Evolutionary conservation across 1,139 yeast species (phyloP), one percentile per base, ranked within the genome.

Genomic region (Candida smagusa): DNA sequence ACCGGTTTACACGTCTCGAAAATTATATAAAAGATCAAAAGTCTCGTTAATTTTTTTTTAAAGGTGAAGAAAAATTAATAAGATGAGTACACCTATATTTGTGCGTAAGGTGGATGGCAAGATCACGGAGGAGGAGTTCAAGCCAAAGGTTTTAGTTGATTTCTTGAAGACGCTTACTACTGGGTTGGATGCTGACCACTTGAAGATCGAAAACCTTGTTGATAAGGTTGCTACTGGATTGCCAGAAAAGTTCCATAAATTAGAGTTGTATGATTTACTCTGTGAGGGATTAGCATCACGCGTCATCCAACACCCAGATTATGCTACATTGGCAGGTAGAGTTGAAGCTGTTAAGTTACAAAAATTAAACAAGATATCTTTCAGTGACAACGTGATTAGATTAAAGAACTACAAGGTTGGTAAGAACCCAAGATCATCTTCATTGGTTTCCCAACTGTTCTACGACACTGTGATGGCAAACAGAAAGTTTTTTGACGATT

Each of bases 281-380:
- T 63, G 76, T 2, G 81, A 76, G 47, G 58, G 62, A 5, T 47
- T 69, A 24, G 81, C 81, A 1, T 58, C 74, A 2, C 55, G 67
- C 46, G 65, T 70, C 1, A 67, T 72, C 2, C 51, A 52, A 30
- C 77, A 75, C 47, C 77, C 77, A 4, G 75, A 73, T 41, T 70
- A 67, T 45, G 58, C 79, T 1, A 37, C 58, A 4, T 52, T 77
- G 32, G 81, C 80, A 0, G 77, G 80, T 0, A 54, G 78, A 40
- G 54, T 76, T 1, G 66, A 67, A 34, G 65, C 67, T 1, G 39
- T 45, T 4, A 56, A 58, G 38, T 46, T 72, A 13, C 75, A 68
- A 28, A 52, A 50, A 21, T 45, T 42, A 9, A 50, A 61, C 6
- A 50, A 59, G 2, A 12, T 30, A 0, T 45, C 52, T 1, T 74